Percentiles rank a stretch among this genome's conserved stretches.
Evolutionary conservation across 192 early-diverging fungal genomes (phyloP).

Genomic region (Podila horticola): DNA sequence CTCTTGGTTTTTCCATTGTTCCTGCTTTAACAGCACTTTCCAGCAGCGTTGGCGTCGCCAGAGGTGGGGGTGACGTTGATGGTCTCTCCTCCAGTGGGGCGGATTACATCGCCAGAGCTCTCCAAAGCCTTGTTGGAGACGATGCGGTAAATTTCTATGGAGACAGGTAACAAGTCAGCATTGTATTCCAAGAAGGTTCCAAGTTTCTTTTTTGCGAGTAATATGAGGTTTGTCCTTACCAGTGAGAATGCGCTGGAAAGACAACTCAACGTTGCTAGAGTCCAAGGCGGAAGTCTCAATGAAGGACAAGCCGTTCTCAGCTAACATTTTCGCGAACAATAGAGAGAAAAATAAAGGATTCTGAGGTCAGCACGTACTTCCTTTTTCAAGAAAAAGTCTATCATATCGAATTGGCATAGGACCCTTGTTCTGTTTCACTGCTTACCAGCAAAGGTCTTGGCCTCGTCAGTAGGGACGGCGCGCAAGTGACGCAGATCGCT

Average conservation of each 20-base stretch:
- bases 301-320: slow-evolving; percentile 94
- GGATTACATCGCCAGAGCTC: slow-evolving; percentile 73
- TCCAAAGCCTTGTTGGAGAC: slow-evolving; percentile 97
- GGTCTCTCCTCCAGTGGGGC: slow-evolving; percentile 75
- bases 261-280: slow-evolving; percentile 94
- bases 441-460: slow-evolving; percentile 90
- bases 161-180: neutral
- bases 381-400: too few relatives aligned
- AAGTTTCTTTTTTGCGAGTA: neutral
- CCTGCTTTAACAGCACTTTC: slow-evolving; percentile 74
- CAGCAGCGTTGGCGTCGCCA: slow-evolving; percentile 67
- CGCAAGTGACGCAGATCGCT: slow-evolving; percentile 96
- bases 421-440: neutral
- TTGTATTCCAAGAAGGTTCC: neutral
- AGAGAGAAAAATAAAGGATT: too few relatives aligned
- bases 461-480: slow-evolving; percentile 97
- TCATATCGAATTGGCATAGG: too few relatives aligned
- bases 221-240: slow-evolving; percentile 59
- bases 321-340: slow-evolving; percentile 1
- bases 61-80: slow-evolving; percentile 72
- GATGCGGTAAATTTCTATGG: slow-evolving; percentile 91
- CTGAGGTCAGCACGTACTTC: too few relatives aligned
- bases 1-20: neutral
- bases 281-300: slow-evolving; percentile 99
- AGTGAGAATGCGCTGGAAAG: slow-evolving; percentile 95